These are phyloP conservation scores for Phytophthora niederhauseri DNA, from an alignment of 352 stramenopile species.

Conservation along the genomic window DNA sequence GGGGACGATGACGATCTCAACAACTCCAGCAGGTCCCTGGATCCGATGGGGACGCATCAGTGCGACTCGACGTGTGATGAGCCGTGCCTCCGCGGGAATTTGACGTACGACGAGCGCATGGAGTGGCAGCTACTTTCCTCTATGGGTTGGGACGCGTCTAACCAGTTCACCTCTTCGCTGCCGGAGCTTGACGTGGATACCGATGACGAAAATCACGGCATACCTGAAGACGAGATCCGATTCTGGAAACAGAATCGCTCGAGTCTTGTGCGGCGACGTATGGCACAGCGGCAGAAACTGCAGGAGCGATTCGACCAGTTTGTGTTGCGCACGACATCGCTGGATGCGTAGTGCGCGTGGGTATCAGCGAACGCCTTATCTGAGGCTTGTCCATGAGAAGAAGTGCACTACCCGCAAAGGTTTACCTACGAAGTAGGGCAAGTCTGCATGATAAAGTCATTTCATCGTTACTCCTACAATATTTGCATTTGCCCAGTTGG, in stretches of 20 bases:
- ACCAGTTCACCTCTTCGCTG: conserved; percentile 62
- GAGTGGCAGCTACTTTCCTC: conserved; percentile 83
- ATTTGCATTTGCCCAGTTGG: conserved; percentile 12
- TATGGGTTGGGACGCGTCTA: conserved; percentile 82
- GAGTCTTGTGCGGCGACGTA: conserved; percentile 71
- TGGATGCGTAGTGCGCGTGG: conserved; percentile 29
- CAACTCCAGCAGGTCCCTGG: conserved; percentile 49
- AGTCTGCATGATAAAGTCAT: conserved; percentile 31
- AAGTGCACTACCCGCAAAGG: conserved; percentile 9
- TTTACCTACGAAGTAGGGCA: conserved; percentile 6
- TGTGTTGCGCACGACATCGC: conserved; percentile 69
- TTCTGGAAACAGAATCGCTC: conserved; percentile 89
- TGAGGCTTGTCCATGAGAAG: conserved; percentile 13
- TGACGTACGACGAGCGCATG: conserved; percentile 69
- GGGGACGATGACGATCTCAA: conserved; percentile 45
- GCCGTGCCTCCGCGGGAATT: conserved; percentile 48
- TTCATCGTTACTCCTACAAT: conserved; percentile 38
- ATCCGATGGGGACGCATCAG: conserved; percentile 46
- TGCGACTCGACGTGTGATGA: conserved; percentile 63
- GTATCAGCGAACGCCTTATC: conserved; percentile 21
- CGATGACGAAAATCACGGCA: conserved; percentile 81
- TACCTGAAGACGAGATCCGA: conserved; percentile 85
- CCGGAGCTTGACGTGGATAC: conserved; percentile 76
- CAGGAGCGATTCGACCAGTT: conserved; percentile 89
- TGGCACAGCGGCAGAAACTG: conserved; percentile 83